Base-by-base conservation (phyloP, 192 early-diverging fungal species). In the Oehlia diaphana region DNA sequence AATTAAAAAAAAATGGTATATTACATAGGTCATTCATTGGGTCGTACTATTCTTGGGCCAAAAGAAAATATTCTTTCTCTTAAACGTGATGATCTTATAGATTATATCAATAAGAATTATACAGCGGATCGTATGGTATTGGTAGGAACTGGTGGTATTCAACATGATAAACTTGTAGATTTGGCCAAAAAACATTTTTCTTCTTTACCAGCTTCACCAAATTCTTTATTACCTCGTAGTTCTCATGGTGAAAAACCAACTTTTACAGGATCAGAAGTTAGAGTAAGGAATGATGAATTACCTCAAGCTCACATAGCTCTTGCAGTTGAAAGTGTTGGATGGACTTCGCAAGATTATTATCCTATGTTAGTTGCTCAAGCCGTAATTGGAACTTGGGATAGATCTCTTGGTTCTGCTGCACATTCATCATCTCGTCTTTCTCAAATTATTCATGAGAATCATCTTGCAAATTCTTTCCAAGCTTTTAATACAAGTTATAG, bases 401-500 rank as follows among this genome's bases (percentile, higher is more conserved):
- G 96, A 78, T 93, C 95, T 33, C 87, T 98, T 67, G 97, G 97
- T 47, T 93, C 93, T 66, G 93, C 95, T 77, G 89, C 90, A 76
- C 93, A 98, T 87, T 87, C 94, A 76, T 93, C 92, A 63, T 96
- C 96, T 66, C 89, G 93, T 66, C 88, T 99, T 78, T 95, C 97
- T 63, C 88, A 92, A 83, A 88, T 94, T 65, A 87, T 98, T 74
- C 86, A 91, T 85, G 89, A 96, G 87, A 84, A 93, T 87, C 88
- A 92, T 66, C 88, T 99, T 75, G 97, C 96, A 82, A 99, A 97
- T 89, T 97, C 95, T 71, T 99, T 97, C 93, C 96, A 97, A 95
- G 94, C 96, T 70, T 99, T 99, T 91, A 98, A 99, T 90, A 98
- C 97, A 33, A 96, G 96, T 21, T 99, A 99, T 91, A 92, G 93